Evolutionary conservation across 2,329 filamentous ascomycete genomes (phyloP).

Genomic region (Ceratocystis cubensis): DNA sequence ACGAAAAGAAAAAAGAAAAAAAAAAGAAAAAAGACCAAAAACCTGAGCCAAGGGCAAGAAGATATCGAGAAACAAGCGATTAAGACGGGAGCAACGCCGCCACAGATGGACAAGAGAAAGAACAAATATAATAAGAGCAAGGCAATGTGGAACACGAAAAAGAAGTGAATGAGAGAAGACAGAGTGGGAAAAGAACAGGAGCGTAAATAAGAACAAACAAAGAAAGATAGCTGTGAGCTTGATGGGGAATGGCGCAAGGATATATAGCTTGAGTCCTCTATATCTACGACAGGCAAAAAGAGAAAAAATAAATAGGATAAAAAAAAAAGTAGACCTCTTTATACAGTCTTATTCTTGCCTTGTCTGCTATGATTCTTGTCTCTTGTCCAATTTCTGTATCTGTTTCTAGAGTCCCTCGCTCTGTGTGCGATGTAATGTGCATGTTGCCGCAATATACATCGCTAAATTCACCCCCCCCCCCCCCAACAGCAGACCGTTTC

Average conservation of each 20-base stretch:
- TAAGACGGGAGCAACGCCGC: constrained; percentile 20
- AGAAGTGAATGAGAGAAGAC: neutral
- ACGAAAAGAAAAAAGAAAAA: neutral
- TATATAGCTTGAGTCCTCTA: constrained; percentile 1
- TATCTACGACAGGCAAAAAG: neutral
- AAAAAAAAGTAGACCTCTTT: neutral
- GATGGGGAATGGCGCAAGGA: constrained; percentile 3
- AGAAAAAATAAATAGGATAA: neutral
- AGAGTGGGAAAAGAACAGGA: constrained; percentile 13
- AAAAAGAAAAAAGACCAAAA: neutral
- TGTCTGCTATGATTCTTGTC: neutral
- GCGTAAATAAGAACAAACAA: constrained; percentile 2
- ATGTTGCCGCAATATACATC: too few relatives aligned
- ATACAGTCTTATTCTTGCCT: neutral
- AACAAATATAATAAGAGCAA: constrained; percentile 5
- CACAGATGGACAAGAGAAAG: neutral
- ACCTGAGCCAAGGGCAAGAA: constrained; percentile 15
- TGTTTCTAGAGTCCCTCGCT: neutral
- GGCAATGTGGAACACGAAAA: neutral
- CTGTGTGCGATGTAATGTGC: neutral
- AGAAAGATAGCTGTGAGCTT: neutral
- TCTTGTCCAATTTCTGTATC: neutral
- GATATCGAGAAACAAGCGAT: constrained; percentile 23
- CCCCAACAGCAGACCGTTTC: too few relatives aligned
- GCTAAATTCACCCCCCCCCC: too few relatives aligned